phyloP scores from a whole-genome alignment of 2,329 filamentous ascomycete species.

The Aureobasidium sp. region DNA sequence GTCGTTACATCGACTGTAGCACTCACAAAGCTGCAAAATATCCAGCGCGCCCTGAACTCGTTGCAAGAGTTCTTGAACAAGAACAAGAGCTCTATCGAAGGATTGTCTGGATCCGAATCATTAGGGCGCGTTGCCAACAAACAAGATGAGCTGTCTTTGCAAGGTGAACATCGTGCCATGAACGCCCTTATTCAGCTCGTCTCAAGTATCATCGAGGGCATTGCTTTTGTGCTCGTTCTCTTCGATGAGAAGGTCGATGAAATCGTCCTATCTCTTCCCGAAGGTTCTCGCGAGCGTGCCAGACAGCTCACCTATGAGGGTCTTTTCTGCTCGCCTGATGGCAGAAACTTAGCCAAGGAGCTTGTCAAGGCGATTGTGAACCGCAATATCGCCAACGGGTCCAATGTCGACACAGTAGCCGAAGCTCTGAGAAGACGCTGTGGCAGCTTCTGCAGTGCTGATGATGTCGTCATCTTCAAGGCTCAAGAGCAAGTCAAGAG shows the following conservation, averaged over 20 bases:
- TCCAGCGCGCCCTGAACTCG: constrained; percentile 74
- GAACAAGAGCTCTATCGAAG: constrained; percentile 91
- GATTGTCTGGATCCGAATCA: constrained; percentile 82
- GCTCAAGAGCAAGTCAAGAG: constrained; percentile 91
- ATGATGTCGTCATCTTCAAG: constrained; percentile 97
- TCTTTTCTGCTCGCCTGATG: constrained; percentile 71
- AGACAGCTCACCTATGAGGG: constrained; percentile 77
- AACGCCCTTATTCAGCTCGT: constrained; percentile 80
- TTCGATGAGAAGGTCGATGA: constrained; percentile 92
- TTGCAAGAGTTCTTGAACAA: constrained; percentile 73
- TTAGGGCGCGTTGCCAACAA: constrained; percentile 70
- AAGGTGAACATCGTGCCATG: constrained; percentile 89
- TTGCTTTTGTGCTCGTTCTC: constrained; percentile 89
- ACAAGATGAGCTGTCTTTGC: constrained; percentile 84
- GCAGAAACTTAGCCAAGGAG: constrained; percentile 85
- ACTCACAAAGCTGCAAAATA: constrained; percentile 60
- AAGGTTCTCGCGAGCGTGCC: constrained; percentile 61
- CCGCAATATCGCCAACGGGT: constrained; percentile 91
- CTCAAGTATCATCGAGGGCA: constrained; percentile 87
- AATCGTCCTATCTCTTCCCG: constrained; percentile 71
- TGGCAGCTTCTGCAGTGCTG: constrained; percentile 93
- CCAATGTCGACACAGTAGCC: constrained; percentile 94
- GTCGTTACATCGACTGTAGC: constrained; percentile 61
- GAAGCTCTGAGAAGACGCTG: constrained; percentile 88
- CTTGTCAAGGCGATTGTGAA: constrained; percentile 98